A percentile compares a stretch with the other conserved stretches of the same genome.
Evolutionary conservation across 768 basidiomycete genomes (phyloP).

Genomic region (Mycena metata): DNA sequence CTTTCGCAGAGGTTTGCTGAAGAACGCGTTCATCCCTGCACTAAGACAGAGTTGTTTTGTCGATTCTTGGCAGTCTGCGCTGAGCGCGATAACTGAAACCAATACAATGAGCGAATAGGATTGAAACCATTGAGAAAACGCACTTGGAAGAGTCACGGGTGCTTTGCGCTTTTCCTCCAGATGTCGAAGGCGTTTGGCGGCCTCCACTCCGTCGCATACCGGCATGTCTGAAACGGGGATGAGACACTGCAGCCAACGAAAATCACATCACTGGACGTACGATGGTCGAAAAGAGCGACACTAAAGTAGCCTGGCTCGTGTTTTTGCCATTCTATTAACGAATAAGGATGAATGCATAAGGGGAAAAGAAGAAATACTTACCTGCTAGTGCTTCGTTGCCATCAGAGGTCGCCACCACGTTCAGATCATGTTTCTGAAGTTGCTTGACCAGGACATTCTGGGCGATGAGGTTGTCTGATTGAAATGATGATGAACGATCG

Average conservation of each 20-base stretch:
- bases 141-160: constrained; percentile 68
- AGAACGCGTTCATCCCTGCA: constrained; percentile 83
- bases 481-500: constrained; percentile 2
- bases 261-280: constrained; percentile 52
- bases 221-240: constrained; percentile 76
- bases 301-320: constrained; percentile 78
- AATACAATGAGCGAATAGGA: background rate
- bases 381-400: constrained; percentile 77
- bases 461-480: constrained; percentile 76
- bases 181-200: constrained; percentile 72
- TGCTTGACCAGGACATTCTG: constrained; percentile 78
- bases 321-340: constrained; percentile 71
- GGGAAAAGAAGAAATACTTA: constrained; percentile 40
- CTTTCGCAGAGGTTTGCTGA: constrained; percentile 79
- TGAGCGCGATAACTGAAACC: constrained; percentile 73
- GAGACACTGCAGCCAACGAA: background rate
- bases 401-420: constrained; percentile 73
- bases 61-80: constrained; percentile 83
- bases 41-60: constrained; percentile 83
- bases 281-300: constrained; percentile 81
- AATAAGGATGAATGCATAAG: constrained; percentile 3
- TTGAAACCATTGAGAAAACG: constrained; percentile 35
- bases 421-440: constrained; percentile 70
- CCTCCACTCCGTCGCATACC: constrained; percentile 82
- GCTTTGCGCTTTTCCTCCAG: constrained; percentile 71